Evolutionary conservation across 495 filamentous ascomycete genomes (phyloP).

Genomic region (Tuber microsphaerosporum): DNA sequence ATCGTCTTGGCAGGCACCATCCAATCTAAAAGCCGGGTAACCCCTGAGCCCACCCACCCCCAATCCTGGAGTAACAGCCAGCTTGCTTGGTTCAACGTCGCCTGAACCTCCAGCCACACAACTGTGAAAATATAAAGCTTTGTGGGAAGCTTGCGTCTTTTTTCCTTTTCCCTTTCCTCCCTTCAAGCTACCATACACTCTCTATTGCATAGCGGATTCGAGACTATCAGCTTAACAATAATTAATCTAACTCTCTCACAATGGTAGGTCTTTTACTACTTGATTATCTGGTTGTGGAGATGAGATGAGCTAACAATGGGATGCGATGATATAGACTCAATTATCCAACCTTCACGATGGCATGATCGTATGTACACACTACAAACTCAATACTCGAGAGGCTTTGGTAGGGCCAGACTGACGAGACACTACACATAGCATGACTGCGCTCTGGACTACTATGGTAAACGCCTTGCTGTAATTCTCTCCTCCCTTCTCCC

Average conservation of each 20-base stretch:
- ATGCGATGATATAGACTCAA: conserved; percentile 55
- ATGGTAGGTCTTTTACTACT: neutral
- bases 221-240: neutral
- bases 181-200: neutral
- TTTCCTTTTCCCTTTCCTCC: neutral
- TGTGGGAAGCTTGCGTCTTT: neutral
- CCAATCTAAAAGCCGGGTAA: neutral
- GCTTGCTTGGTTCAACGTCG: conserved; percentile 1
- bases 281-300: neutral
- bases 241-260: neutral
- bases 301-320: conserved; percentile 3
- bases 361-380: conserved; percentile 79
- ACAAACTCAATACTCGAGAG: conserved; percentile 6
- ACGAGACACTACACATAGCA: conserved; percentile 53
- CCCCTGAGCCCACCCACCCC: neutral
- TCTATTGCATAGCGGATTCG: neutral
- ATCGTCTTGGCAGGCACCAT: neutral
- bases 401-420: neutral
- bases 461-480: conserved; percentile 79
- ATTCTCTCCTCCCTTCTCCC: conserved; percentile 6
- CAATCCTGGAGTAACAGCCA: neutral
- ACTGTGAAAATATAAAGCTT: neutral
- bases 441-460: conserved; percentile 96
- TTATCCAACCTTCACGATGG: conserved; percentile 93
- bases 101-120: neutral